These are phyloP conservation scores for Fusarium verrucosum DNA, from an alignment of 2,329 filamentous ascomycete genomes.

Conservation along the genomic window DNA sequence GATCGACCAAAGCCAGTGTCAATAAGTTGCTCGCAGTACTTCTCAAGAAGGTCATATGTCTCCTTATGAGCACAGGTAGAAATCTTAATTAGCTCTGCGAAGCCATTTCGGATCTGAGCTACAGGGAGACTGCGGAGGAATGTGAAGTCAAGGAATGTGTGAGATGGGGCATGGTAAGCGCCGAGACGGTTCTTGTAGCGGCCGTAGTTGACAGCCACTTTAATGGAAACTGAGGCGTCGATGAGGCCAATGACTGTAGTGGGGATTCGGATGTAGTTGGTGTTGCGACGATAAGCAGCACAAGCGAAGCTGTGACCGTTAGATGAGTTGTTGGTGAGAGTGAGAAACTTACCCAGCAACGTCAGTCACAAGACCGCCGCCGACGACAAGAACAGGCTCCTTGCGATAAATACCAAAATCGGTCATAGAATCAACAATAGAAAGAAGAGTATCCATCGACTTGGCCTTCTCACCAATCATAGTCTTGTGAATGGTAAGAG, in stretches of 20 bases:
- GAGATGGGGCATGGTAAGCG: conserved; percentile 75
- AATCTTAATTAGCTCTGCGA: conserved; percentile 80
- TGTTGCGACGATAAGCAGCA: conserved; percentile 75
- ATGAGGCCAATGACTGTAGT: conserved; percentile 80
- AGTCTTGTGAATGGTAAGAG: conserved; percentile 74
- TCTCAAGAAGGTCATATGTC: conserved; percentile 74
- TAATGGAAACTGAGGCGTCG: conserved; percentile 79
- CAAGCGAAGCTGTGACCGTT: conserved; percentile 68
- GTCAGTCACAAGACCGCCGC: conserved; percentile 76
- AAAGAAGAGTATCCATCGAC: conserved; percentile 73
- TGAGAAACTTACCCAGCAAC: conserved; percentile 71
- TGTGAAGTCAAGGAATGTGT: conserved; percentile 78
- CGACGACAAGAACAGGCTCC: conserved; percentile 73
- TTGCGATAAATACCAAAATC: conserved; percentile 76
- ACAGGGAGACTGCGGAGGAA: conserved; percentile 74
- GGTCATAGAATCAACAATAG: conserved; percentile 78
- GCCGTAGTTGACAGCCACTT: conserved; percentile 81
- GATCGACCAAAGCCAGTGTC: conserved; percentile 70
- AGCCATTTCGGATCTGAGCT: conserved; percentile 76
- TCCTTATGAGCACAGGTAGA: conserved; percentile 73
- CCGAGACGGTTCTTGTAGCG: conserved; percentile 80
- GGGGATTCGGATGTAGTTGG: conserved; percentile 77
- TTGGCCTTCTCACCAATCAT: conserved; percentile 81
- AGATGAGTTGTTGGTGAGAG: conserved; percentile 40
- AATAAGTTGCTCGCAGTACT: conserved; percentile 75